Evolutionary conservation across 768 basidiomycete species (phyloP).

Genomic region (Candolleomyces eurysporus): DNA sequence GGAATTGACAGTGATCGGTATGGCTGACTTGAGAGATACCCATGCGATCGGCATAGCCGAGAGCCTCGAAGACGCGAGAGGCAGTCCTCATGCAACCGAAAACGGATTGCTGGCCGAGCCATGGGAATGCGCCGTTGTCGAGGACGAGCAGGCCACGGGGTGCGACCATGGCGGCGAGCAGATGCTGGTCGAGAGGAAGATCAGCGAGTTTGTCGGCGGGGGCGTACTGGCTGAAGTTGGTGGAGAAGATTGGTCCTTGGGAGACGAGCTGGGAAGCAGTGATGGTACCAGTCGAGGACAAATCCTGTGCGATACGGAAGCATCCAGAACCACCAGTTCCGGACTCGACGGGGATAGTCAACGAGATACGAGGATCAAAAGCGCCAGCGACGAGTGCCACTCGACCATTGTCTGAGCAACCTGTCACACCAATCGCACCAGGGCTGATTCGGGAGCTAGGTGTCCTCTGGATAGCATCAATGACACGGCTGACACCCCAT

Average conservation of each 20-base stretch:
- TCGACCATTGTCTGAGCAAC: slow-evolving; percentile 56
- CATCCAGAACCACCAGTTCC: slow-evolving; percentile 54
- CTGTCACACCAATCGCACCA: slow-evolving; percentile 46
- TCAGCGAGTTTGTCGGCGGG: slow-evolving; percentile 40
- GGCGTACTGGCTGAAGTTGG: slow-evolving; percentile 33
- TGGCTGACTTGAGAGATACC: slow-evolving; percentile 50
- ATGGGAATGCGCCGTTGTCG: slow-evolving; percentile 51
- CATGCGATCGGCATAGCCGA: slow-evolving; percentile 42
- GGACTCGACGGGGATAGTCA: slow-evolving; percentile 58
- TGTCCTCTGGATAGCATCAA: slow-evolving; percentile 49
- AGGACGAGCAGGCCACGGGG: slow-evolving; percentile 49
- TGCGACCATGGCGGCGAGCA: slow-evolving; percentile 49
- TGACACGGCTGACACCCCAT: slow-evolving; percentile 56
- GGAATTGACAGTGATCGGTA: slow-evolving; percentile 51
- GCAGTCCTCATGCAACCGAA: slow-evolving; percentile 50
- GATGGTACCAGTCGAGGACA: slow-evolving; percentile 43
- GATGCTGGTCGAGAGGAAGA: slow-evolving; percentile 55
- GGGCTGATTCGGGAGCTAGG: slow-evolving; percentile 40
- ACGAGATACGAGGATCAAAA: slow-evolving; percentile 49
- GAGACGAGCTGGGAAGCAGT: slow-evolving; percentile 50
- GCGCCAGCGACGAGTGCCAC: slow-evolving; percentile 56
- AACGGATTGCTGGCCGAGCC: slow-evolving; percentile 47
- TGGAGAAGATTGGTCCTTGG: slow-evolving; percentile 57
- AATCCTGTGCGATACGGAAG: slow-evolving; percentile 51
- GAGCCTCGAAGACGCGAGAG: slow-evolving; percentile 43